Percentiles rank a stretch among this genome's conserved stretches.
phyloP scores from a whole-genome alignment of 202 grass and related monocot species.

The Cymbopogon flexuosus region DNA sequence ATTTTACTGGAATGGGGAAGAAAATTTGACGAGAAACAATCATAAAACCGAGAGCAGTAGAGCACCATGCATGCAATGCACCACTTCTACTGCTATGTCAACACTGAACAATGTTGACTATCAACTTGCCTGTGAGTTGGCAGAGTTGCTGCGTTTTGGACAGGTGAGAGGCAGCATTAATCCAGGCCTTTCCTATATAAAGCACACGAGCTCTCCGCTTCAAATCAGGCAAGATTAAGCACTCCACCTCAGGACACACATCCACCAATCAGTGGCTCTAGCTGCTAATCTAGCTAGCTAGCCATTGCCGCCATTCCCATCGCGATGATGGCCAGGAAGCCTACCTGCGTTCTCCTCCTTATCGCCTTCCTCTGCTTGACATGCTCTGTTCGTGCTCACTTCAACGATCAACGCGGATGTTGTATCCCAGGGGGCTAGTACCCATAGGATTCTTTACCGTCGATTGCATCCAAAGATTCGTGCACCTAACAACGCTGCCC shows the following conservation, averaged over 20 bases:
- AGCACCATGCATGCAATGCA: neutral
- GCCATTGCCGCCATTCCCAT: neutral
- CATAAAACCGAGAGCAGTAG: too few species aligned
- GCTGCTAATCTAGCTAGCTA: neutral
- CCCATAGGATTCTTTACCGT: too few species aligned
- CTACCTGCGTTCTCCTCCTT: neutral
- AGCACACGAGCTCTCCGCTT: neutral
- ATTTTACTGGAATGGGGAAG: neutral
- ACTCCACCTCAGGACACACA: neutral
- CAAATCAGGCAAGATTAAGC: neutral
- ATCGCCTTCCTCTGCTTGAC: conserved; percentile 13
- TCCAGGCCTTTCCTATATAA: conserved; percentile 21
- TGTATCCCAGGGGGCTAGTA: too few species aligned
- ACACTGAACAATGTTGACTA: neutral
- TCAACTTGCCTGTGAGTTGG: conserved; percentile 11
- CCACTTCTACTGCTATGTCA: neutral
- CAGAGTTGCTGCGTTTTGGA: conserved; percentile 22
- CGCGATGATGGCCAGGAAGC: conserved; percentile 5
- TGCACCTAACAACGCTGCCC: too few species aligned
- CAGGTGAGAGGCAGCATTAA: neutral
- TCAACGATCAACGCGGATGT: neutral
- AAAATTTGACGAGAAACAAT: neutral
- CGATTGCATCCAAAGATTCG: too few species aligned
- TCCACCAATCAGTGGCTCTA: neutral
- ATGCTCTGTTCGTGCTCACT: conserved; percentile 15